Evolutionary conservation across 2,329 filamentous ascomycete species (phyloP), one percentile per base, ranked within the genome.

Genomic region (Colletotrichum kahawae): DNA sequence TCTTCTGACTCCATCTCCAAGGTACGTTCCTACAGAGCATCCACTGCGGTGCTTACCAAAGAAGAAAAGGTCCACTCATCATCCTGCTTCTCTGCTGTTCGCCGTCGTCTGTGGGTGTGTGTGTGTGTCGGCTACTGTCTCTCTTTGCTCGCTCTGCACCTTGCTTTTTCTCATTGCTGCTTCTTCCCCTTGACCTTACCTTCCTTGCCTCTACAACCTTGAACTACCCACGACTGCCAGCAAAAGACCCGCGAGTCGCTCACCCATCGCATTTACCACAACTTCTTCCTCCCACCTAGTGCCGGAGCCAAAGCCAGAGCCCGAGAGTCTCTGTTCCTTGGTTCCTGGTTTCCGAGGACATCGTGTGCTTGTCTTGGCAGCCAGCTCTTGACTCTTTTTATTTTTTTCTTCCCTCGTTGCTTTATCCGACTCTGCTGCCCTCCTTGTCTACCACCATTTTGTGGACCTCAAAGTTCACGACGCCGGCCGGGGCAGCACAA

Each of bases 391-490:
- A 76, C 68, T 70, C 78, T 76, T 70, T 70, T 48, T 48, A n/a
- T 48, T 48, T 21, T 18, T 18, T 8, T 18, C n/a, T 13, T 48
- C 1, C n/a, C 43, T 48, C 43, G 21, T 60, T 62, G 62, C 75
- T 71, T 75, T 73, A 70, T 56, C n/a, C 70, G 70, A 76, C 36
- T 74, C 31, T 33, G 27, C 31, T 27, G 43, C 56, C 59, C 59
- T 70, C 56, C 57, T 54, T 34, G 54, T 70, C 59, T 64, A n/a
- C 57, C 24, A 67, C 77, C 77, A 73, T 76, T 74, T 80, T 81
- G 79, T 73, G 66, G 79, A 81, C 78, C 70, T 81, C 79, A 77
- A 72, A 71, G 76, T 67, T 67, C 74, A 72, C 74, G 57, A 76
- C 57, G 59, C 56, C 54, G 70, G 66, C 64, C 18, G 66, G 34